Base-by-base conservation (phyloP, 2,329 filamentous ascomycete genomes). In the Furcasterigmium sp. region DNA sequence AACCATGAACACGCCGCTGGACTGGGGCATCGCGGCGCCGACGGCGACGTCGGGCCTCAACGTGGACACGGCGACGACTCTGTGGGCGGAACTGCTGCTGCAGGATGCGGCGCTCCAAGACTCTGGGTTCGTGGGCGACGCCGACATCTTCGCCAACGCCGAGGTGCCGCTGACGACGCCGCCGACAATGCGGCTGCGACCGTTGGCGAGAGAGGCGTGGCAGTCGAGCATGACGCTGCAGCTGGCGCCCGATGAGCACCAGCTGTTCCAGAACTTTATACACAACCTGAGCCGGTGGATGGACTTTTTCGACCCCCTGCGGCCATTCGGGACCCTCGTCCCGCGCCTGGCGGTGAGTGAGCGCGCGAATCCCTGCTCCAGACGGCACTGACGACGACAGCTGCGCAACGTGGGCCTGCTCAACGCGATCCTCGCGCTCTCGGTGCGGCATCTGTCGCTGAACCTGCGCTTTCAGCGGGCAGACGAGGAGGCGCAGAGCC, bases 371-470 rank as follows among this genome's bases (percentile, higher is more conserved):
- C 11, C 2, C 4, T 6, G 4, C 19, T 23, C 14, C 13, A 4
- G 3, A 18, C 8, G n/a, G n/a, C n/a, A n/a, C n/a, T n/a, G n/a
- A n/a, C n/a, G n/a, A n/a, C n/a, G n/a, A n/a, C 13, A 47, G 46
- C 45, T 47, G 37, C 46, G 41, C n/a, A 56, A 57, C 42, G 49
- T 52, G 5, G 56, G 56, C 1, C 48, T 58, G 1, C 42, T 58
- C 43, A 58, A 57, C 25, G 56, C 56, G 1, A 53, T 58, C 17
- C 45, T 59, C 0, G 53, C 54, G n/a, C 51, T 59, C 41, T 50
- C 54, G 23, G 49, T 36, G 21, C 53, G 49, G 14, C 56, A 56
- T 41, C 46, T 53, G 13, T 53, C 48, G 13, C 37, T 51, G 18
- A 47, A 46, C 2, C 32, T 15, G 9, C 32, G 32, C 14, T 35